phyloP scores from a whole-genome alignment of 192 early-diverging fungal species.

The Geranomyces michiganensis region DNA sequence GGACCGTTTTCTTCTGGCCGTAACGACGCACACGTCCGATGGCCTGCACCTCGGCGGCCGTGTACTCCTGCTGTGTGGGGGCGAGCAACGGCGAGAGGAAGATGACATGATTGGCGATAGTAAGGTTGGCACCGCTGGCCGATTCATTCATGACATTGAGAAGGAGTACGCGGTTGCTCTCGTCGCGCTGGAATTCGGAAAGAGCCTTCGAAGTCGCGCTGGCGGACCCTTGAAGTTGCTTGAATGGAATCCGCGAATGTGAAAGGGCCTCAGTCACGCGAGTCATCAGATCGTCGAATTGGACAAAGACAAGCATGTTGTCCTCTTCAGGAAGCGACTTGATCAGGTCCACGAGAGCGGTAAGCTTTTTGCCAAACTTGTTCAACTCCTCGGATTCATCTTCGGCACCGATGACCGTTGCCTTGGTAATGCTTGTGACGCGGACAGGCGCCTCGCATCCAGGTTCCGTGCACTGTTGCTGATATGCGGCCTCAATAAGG shows the following conservation, averaged over 20 bases:
- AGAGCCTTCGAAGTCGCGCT: constrained; percentile 26
- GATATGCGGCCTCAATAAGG: constrained; percentile 25
- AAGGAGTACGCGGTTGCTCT: constrained; percentile 37
- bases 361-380: constrained; percentile 42
- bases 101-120: constrained; percentile 50
- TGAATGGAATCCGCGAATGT: constrained; percentile 28
- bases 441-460: constrained; percentile 45
- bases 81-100: constrained; percentile 46
- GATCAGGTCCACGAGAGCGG: constrained; percentile 27
- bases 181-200: constrained; percentile 38
- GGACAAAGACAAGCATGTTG: constrained; percentile 48
- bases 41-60: constrained; percentile 47
- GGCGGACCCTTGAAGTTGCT: constrained; percentile 46
- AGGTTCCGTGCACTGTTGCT: constrained; percentile 33
- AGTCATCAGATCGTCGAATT: constrained; percentile 42
- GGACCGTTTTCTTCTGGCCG: constrained; percentile 49
- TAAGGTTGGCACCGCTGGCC: constrained; percentile 52
- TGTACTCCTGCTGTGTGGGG: constrained; percentile 37
- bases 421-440: constrained; percentile 36
- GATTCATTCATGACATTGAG: constrained; percentile 46
- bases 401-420: constrained; percentile 22
- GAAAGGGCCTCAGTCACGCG: constrained; percentile 42
- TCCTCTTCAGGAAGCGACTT: constrained; percentile 39
- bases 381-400: constrained; percentile 22
- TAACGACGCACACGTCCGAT: constrained; percentile 50